Evolutionary conservation across 345 rosid species (phyloP).

Genomic region (Eucalyptus albens): DNA sequence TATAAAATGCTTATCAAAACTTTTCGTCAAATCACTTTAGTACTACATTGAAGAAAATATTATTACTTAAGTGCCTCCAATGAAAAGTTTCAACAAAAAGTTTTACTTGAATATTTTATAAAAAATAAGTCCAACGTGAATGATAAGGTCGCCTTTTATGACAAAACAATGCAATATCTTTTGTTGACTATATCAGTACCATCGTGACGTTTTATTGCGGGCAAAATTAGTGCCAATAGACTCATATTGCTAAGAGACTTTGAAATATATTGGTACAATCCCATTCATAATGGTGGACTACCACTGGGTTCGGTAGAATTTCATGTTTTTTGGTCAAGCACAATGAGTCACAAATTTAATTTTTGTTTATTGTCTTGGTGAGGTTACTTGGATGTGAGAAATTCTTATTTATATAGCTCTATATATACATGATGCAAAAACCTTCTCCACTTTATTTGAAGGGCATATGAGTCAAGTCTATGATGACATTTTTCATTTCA

Average conservation of each 20-base stretch:
- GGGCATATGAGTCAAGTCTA: too few relatives aligned
- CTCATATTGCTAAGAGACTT: accelerated
- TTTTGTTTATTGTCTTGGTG: too few relatives aligned
- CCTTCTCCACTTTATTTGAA: too few relatives aligned
- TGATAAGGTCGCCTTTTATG: accelerated
- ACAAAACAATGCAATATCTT: accelerated
- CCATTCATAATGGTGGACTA: neutral
- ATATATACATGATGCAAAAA: accelerated
- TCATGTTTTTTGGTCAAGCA: accelerated
- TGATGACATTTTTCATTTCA: too few relatives aligned
- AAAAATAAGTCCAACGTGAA: neutral
- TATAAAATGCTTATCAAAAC: accelerated
- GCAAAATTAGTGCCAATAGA: neutral
- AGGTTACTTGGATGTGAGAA: too few relatives aligned
- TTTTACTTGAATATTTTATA: accelerated
- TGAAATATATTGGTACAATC: neutral
- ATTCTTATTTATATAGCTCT: accelerated
- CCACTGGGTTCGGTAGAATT: neutral
- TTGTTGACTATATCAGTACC: neutral
- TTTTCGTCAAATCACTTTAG: accelerated
- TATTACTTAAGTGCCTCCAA: accelerated
- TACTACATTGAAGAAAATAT: accelerated
- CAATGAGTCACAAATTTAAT: accelerated
- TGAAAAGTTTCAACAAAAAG: accelerated
- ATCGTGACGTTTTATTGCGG: neutral